Base-by-base conservation (phyloP, 2,329 filamentous ascomycete genomes). In the Ophiostoma montium region DNA sequence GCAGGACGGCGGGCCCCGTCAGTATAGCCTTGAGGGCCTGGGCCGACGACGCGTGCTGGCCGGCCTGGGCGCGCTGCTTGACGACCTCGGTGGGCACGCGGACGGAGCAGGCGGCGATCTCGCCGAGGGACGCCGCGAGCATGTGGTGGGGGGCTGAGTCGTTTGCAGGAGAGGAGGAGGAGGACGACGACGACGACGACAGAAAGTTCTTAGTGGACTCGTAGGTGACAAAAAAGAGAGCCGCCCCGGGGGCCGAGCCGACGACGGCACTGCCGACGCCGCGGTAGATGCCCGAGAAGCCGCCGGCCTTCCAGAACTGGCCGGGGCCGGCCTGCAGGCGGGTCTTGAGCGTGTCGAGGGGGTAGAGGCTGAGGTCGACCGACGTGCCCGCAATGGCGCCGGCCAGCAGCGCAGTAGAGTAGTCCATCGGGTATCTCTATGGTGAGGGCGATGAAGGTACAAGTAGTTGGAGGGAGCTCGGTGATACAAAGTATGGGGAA, bases 341-440 rank as follows among this genome's bases (percentile, higher is more conserved):
- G 39, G 94, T 98, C 70, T 98, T 98, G 62, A 98, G 82, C 0
- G 92, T 98, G 75, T 98, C 94, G 72, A 98, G 87, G 1, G 92
- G 92, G 71, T 86, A 98, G 62, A 98, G 86, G 50, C 88, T 88
- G 60, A 95, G 82, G 76, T 98, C 92, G 66, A 96, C 92, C 13
- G 89, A 94, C 44, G 92, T 92, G 62, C 92, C 92, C 57, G 92
- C 92, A 57, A 95, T 71, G 61, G 82, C 92, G 65, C 92, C 92
- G 57, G 92, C 87, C 72, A 82, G 64, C 59, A 82, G 77, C 60
- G 78, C 76, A 23, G 75, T 72, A 48, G 72, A 71, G 69, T 79
- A 81, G 59, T 70, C 62, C 35, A 69, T 55, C 67, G 19, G 27
- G 19, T 19, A 19, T 13, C 21, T 16, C n/a, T n/a, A n/a, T 21